Percentiles rank a stretch among this genome's conserved stretches.
Conservation (phyloP, 805 yeast genomes). For the Pichia paraexigua region DNA sequence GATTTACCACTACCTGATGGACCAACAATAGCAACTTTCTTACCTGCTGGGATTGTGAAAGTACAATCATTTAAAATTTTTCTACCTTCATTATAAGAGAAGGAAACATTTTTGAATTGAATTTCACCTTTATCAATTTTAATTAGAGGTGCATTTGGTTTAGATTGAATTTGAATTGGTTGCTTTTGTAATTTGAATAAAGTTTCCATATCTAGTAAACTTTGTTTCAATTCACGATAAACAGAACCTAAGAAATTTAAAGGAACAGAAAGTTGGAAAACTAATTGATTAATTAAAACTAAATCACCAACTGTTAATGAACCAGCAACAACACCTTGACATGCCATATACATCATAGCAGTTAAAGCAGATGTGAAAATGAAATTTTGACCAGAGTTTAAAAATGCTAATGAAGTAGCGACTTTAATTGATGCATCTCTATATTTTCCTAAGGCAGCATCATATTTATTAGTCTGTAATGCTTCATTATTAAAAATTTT, state of each 20-base stretch:
- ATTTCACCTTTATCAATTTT: constrained; percentile 66
- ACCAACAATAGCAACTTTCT: constrained; percentile 90
- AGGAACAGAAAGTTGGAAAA: constrained; percentile 92
- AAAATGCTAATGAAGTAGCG: constrained; percentile 74
- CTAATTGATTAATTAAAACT: constrained; percentile 89
- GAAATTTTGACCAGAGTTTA: constrained; percentile 72
- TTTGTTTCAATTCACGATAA: constrained; percentile 88
- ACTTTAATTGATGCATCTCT: constrained; percentile 70
- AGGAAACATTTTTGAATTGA: constrained; percentile 81
- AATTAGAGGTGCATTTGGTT: constrained; percentile 55
- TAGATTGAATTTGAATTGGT: constrained; percentile 56
- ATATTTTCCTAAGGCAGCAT: constrained; percentile 62
- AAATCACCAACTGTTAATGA: constrained; percentile 86
- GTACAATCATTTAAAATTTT: constrained; percentile 75
- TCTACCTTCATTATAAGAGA: constrained; percentile 85
- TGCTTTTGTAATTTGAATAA: constrained; percentile 77
- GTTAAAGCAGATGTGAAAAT: constrained; percentile 86
- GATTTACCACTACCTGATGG: constrained; percentile 96
- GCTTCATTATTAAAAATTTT: constrained; percentile 89
- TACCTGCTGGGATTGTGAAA: constrained; percentile 84
- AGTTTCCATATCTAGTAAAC: constrained; percentile 92
- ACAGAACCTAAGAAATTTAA: constrained; percentile 92
- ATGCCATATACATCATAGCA: constrained; percentile 97
- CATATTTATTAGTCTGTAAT: constrained; percentile 73
- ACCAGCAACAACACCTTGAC: constrained; percentile 83